Evolutionary conservation across 1,284 basidiomycete genomes (phyloP).

Genomic region (Puccinia hordei): DNA sequence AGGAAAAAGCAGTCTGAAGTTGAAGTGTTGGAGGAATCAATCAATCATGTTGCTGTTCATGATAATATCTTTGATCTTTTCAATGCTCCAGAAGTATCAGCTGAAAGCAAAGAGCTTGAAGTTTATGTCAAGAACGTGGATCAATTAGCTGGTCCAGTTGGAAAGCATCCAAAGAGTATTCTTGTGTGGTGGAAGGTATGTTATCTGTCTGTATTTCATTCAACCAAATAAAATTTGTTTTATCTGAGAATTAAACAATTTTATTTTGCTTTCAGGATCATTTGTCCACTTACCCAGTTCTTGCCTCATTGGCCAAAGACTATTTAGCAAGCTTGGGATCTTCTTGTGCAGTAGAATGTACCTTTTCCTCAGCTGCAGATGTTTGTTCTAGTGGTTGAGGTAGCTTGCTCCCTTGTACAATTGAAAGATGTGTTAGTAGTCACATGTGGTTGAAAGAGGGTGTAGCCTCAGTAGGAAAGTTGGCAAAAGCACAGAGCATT

Average conservation of each 20-base stretch:
- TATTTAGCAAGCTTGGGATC: neutral
- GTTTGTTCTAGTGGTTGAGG: neutral
- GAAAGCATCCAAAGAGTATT: neutral
- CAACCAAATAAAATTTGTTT: neutral
- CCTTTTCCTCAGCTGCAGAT: slow-evolving; percentile 30
- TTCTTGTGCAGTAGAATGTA: slow-evolving; percentile 18
- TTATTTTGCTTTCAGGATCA: neutral
- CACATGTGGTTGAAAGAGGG: slow-evolving; percentile 29
- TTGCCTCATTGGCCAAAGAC: slow-evolving; percentile 4
- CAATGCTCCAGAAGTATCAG: neutral
- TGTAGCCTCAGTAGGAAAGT: neutral
- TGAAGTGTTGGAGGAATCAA: neutral
- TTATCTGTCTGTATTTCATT: neutral
- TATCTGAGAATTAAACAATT: neutral
- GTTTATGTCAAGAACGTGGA: slow-evolving; percentile 9
- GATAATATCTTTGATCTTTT: slow-evolving; percentile 1
- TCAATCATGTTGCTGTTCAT: neutral
- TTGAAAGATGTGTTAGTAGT: slow-evolving; percentile 18
- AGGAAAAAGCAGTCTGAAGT: neutral
- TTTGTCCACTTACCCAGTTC: neutral
- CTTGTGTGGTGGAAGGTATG: slow-evolving; percentile 8
- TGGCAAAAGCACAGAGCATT: neutral
- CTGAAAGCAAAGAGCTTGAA: neutral
- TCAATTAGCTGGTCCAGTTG: neutral
- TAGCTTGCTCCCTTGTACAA: neutral